Evolutionary conservation across 2,329 filamentous ascomycete species (phyloP).

Genomic region (Penicillium sp.): DNA sequence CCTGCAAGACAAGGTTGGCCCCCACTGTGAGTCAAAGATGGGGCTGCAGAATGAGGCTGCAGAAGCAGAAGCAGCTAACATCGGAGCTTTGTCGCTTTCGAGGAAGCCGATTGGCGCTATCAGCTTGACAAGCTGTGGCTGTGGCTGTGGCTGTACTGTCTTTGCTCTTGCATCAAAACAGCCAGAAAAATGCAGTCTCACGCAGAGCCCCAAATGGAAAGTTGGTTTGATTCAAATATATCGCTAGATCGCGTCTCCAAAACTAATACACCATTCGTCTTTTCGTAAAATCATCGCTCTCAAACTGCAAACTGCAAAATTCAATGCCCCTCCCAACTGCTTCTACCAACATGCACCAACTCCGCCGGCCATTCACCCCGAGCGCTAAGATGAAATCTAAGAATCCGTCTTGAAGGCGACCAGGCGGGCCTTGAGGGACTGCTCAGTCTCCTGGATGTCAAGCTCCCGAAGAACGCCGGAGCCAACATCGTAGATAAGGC

Average conservation of each 20-base stretch:
- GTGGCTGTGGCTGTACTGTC: too few species aligned
- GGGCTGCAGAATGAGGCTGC: too few species aligned
- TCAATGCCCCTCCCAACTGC: not conserved
- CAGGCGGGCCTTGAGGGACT: slow-evolving; percentile 42
- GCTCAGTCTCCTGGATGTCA: slow-evolving; percentile 49
- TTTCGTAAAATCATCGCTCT: not conserved
- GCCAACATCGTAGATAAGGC: slow-evolving; percentile 72
- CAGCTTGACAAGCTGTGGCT: too few species aligned
- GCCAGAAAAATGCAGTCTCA: too few species aligned
- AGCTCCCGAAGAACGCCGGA: slow-evolving; percentile 60
- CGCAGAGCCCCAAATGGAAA: not conserved
- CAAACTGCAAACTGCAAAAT: not conserved
- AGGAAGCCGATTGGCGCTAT: too few species aligned
- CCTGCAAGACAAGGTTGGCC: too few species aligned
- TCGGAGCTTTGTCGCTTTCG: too few species aligned
- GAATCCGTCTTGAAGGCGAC: slow-evolving; percentile 44
- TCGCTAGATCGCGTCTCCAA: not conserved
- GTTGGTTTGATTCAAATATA: not conserved
- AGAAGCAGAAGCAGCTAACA: too few species aligned
- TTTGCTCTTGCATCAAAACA: too few species aligned
- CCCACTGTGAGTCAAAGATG: too few species aligned
- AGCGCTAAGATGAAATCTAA: slow-evolving; percentile 11
- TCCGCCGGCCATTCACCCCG: not conserved
- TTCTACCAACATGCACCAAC: not conserved
- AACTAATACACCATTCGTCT: not conserved